Conservation (phyloP, 2,329 filamentous ascomycete species). For the Penicillium sp. region DNA sequence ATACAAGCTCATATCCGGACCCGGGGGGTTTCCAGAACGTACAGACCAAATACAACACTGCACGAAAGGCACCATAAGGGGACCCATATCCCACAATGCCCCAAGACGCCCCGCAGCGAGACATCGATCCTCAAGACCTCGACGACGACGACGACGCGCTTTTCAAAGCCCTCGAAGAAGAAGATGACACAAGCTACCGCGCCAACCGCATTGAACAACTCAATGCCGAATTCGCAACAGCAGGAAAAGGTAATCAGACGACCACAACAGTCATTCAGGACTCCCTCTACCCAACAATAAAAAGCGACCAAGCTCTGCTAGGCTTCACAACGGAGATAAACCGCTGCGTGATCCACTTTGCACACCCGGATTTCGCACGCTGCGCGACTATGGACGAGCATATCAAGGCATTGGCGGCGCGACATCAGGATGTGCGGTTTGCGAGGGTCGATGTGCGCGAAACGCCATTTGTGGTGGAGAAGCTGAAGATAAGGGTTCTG, state of each 20-base stretch:
- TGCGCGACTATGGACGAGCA: slow-evolving; percentile 67
- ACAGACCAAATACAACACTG: background rate
- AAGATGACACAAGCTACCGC: slow-evolving; percentile 61
- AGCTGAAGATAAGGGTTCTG: slow-evolving; percentile 51
- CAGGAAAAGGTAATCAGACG: slow-evolving; percentile 41
- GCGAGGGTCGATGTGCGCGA: slow-evolving; percentile 52
- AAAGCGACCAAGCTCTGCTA: slow-evolving; percentile 62
- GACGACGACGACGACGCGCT: slow-evolving; percentile 61
- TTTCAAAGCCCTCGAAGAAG: slow-evolving; percentile 60
- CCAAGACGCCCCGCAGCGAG: slow-evolving; percentile 14
- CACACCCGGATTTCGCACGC: slow-evolving; percentile 66
- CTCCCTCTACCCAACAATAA: slow-evolving; percentile 43
- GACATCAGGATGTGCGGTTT: slow-evolving; percentile 50
- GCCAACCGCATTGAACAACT: slow-evolving; percentile 64
- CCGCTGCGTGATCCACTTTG: slow-evolving; percentile 66
- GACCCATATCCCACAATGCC: background rate
- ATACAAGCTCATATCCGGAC: background rate
- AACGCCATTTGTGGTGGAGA: slow-evolving; percentile 54
- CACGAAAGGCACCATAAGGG: background rate
- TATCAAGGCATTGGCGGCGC: slow-evolving; percentile 51
- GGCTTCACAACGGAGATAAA: slow-evolving; percentile 64
- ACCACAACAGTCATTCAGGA: slow-evolving; percentile 29
- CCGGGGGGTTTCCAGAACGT: background rate
- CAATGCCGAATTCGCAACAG: slow-evolving; percentile 58
- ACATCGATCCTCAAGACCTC: background rate